phyloP scores from a whole-genome alignment of 2,329 filamentous ascomycete genomes.

The Colletotrichum sp. region DNA sequence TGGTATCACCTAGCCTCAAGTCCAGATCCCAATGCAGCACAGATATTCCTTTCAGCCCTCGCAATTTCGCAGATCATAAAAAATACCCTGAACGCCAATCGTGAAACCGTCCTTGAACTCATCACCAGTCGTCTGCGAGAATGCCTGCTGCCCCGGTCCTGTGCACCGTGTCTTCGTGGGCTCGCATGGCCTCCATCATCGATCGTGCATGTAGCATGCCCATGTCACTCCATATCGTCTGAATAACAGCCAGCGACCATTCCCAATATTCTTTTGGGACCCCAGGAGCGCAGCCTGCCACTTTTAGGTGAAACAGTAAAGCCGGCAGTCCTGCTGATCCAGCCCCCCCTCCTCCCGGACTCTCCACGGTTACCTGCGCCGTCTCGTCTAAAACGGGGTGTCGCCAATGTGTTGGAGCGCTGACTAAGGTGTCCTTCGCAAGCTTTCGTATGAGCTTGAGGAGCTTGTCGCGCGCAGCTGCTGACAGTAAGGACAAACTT shows the following conservation, averaged over 20 bases:
- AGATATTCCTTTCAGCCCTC: background rate
- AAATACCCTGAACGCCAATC: background rate
- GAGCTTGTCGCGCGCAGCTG: constrained; percentile 32
- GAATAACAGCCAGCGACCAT: constrained; percentile 50
- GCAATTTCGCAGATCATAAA: background rate
- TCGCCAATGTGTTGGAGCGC: constrained; percentile 56
- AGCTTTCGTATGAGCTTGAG: constrained; percentile 40
- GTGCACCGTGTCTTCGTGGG: constrained; percentile 24
- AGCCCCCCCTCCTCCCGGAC: constrained; percentile 43
- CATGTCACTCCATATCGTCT: constrained; percentile 55
- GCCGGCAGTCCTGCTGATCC: constrained; percentile 54
- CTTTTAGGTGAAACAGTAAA: constrained; percentile 53
- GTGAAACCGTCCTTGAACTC: background rate
- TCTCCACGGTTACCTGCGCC: constrained; percentile 37
- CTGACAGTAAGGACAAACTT: constrained; percentile 34
- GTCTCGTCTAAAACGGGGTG: constrained; percentile 50
- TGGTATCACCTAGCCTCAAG: constrained; percentile 4
- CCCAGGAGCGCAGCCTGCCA: constrained; percentile 52
- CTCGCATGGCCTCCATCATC: constrained; percentile 47
- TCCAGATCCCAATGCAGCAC: background rate
- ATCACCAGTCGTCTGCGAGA: constrained; percentile 18
- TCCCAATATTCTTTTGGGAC: constrained; percentile 45
- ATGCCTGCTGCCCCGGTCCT: constrained; percentile 13
- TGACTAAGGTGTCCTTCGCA: constrained; percentile 49
- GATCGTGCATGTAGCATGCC: constrained; percentile 56